phyloP scores from a whole-genome alignment of 495 filamentous ascomycete genomes.

The Hyaloscypha bicolor region DNA sequence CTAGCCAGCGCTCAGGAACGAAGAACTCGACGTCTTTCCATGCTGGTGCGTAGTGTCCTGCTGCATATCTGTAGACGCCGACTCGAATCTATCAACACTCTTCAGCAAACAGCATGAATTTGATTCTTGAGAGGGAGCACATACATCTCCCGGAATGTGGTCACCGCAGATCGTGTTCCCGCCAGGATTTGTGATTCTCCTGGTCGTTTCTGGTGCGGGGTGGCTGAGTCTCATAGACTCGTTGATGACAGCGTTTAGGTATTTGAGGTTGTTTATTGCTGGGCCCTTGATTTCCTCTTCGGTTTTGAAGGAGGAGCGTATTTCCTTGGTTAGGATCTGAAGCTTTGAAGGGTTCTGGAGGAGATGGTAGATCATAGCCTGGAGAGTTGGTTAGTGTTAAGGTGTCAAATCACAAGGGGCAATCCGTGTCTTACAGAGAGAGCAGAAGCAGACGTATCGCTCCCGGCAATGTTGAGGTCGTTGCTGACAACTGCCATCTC shows the following conservation, averaged over 20 bases:
- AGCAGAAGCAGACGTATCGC: no score
- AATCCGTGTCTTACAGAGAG: no score
- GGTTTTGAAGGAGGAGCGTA: conserved; percentile 14
- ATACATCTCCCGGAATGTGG: conserved; percentile 49
- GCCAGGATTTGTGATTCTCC: background rate
- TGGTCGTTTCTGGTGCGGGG: conserved; percentile 49
- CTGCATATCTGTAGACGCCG: conserved; percentile 2
- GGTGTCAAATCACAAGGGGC: no score
- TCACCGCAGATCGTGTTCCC: conserved; percentile 55
- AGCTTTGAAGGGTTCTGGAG: conserved; percentile 4
- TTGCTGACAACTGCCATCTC: no score
- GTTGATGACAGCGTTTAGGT: conserved; percentile 41
- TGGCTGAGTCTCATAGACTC: conserved; percentile 29
- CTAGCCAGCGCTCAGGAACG: conserved; percentile 38
- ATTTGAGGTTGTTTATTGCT: conserved; percentile 43
- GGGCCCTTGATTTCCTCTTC: conserved; percentile 12
- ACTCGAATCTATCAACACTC: background rate
- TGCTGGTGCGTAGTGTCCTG: background rate
- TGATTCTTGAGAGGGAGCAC: background rate
- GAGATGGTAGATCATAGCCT: conserved; percentile 31
- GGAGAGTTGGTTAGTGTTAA: no score
- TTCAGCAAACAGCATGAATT: background rate
- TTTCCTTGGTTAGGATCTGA: background rate
- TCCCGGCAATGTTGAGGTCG: no score
- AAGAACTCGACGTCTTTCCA: conserved; percentile 8